These are phyloP conservation scores for Bipolaris gigantea DNA, from an alignment of 2,329 filamentous ascomycete species.

Conservation along the genomic window DNA sequence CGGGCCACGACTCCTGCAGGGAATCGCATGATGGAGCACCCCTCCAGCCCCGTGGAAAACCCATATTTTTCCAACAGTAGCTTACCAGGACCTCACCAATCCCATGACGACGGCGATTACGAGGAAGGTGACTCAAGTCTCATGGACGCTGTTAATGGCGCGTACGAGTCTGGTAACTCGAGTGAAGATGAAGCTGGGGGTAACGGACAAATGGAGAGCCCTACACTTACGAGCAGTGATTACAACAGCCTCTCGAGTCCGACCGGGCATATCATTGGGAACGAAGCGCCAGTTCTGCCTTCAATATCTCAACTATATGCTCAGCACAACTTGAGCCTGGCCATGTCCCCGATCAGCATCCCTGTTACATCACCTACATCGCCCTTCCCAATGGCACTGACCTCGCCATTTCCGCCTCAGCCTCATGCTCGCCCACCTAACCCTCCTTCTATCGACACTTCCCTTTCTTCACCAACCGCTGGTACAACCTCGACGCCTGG, in stretches of 20 bases:
- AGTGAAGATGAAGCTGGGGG: conserved; percentile 14
- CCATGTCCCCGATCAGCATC: conserved; percentile 13
- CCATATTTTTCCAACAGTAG: conserved; percentile 27
- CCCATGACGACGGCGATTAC: conserved; percentile 12
- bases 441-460: conserved; percentile 29
- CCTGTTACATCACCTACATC: conserved; percentile 29
- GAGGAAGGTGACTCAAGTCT: conserved; percentile 28
- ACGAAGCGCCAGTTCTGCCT: conserved; percentile 21
- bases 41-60: conserved; percentile 28
- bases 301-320: conserved; percentile 22
- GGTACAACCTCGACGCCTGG: conserved; percentile 21
- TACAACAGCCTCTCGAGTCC: conserved; percentile 36
- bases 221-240: conserved; percentile 37
- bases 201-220: conserved; percentile 33
- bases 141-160: conserved; percentile 34
- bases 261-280: conserved; percentile 7
- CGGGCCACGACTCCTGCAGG: conserved; percentile 34
- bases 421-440: conserved; percentile 21
- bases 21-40: conserved; percentile 34
- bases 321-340: conserved; percentile 19
- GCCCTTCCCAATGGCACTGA: conserved; percentile 28
- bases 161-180: conserved; percentile 25
- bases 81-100: conserved; percentile 21
- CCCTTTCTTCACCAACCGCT: conserved; percentile 29
- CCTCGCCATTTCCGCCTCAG: conserved; percentile 26